A percentile compares a stretch with the other conserved stretches of the same genome.
Conservation (phyloP, 2,329 filamentous ascomycete species). For the Colletotrichum abscissum region DNA sequence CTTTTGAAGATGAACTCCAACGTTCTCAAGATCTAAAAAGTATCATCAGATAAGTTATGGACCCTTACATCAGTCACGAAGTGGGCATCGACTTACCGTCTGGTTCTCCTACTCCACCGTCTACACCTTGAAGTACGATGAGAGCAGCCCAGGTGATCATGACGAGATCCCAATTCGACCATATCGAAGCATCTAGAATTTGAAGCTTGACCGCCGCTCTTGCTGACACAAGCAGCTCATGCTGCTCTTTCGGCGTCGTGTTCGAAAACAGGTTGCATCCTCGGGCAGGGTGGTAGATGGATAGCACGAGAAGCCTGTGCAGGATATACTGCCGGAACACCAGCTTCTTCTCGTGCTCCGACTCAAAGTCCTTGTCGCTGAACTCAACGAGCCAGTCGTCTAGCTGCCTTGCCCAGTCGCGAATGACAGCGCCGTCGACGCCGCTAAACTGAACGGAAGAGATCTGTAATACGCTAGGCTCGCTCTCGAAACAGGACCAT, state of each 20-base stretch:
- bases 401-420: conserved; percentile 53
- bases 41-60: neutral
- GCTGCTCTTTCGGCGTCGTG: conserved; percentile 51
- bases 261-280: conserved; percentile 52
- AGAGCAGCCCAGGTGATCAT: conserved; percentile 58
- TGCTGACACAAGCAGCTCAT: conserved; percentile 53
- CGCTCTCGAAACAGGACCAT: conserved; percentile 51
- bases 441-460: conserved; percentile 47
- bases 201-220: conserved; percentile 53
- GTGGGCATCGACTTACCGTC: conserved; percentile 43
- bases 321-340: conserved; percentile 55
- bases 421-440: conserved; percentile 52
- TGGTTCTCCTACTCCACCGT: conserved; percentile 51
- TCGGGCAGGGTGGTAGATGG: conserved; percentile 54
- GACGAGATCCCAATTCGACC: conserved; percentile 56
- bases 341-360: conserved; percentile 47
- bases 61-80: neutral
- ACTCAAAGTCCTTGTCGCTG: conserved; percentile 43
- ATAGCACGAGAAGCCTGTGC: conserved; percentile 53
- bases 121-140: conserved; percentile 54
- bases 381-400: conserved; percentile 56
- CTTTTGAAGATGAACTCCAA: conserved; percentile 43
- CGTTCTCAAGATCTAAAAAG: conserved; percentile 42
- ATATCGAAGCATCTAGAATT: conserved; percentile 52
- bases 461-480: conserved; percentile 28